phyloP scores from a whole-genome alignment of 331 rosid genomes.

The Arachis monticola region DNA sequence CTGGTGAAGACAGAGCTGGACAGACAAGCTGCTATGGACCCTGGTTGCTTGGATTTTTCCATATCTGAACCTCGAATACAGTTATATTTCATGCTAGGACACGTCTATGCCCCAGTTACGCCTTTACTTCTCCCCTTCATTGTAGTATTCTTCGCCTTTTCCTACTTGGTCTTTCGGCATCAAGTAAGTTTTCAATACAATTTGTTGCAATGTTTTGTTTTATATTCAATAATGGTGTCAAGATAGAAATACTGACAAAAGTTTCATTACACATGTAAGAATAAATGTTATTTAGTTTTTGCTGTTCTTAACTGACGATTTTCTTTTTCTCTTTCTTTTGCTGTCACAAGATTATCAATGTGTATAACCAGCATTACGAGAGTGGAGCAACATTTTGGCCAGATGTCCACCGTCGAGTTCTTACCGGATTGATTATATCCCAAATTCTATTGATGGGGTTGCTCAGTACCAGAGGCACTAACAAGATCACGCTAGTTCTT shows the following conservation, averaged over 20 bases:
- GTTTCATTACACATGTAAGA: neutral
- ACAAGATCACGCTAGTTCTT: slow-evolving; percentile 56
- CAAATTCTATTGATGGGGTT: slow-evolving; percentile 82
- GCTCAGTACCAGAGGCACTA: slow-evolving; percentile 70
- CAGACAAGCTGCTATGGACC: slow-evolving; percentile 78
- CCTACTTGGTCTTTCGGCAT: slow-evolving; percentile 85
- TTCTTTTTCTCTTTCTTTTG: neutral
- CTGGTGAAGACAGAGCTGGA: slow-evolving; percentile 89
- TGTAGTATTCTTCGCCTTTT: slow-evolving; percentile 79
- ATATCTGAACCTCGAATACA: slow-evolving; percentile 86
- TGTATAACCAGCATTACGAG: slow-evolving; percentile 82
- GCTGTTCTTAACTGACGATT: neutral
- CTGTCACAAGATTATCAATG: slow-evolving; percentile 72
- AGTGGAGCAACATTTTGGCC: slow-evolving; percentile 97
- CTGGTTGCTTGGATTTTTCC: slow-evolving; percentile 76
- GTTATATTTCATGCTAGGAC: slow-evolving; percentile 84
- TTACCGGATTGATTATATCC: slow-evolving; percentile 68
- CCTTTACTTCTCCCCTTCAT: slow-evolving; percentile 92
- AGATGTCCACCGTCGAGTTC: slow-evolving; percentile 75
- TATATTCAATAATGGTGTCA: neutral
- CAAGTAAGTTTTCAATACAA: slow-evolving; percentile 58
- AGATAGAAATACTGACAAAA: too few relatives aligned
- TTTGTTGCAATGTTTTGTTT: slow-evolving; percentile 12
- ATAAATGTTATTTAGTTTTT: neutral
- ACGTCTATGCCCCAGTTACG: slow-evolving; percentile 83